A percentile compares a stretch with the other conserved stretches of the same genome.
Conservation (phyloP, 2,329 filamentous ascomycete species). For the Macroventuria anomochaeta region DNA sequence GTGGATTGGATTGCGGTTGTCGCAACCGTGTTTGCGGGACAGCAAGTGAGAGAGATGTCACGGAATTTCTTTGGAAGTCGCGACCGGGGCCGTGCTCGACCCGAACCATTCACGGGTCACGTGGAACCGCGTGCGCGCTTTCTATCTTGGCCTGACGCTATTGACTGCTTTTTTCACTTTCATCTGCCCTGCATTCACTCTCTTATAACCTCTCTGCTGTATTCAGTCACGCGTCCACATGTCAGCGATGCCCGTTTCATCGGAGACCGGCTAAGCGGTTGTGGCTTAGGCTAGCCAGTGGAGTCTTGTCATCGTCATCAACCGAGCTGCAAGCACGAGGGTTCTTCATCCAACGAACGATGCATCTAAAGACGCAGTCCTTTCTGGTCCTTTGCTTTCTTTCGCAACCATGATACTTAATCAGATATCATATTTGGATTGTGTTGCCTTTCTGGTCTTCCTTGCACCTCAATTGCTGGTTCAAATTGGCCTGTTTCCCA, state of each 20-base stretch:
- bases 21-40: slow-evolving; percentile 16
- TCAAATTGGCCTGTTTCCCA: slow-evolving; percentile 68
- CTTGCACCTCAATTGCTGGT: slow-evolving; percentile 74
- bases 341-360: slow-evolving; percentile 3
- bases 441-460: slow-evolving; percentile 73
- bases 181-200: no score
- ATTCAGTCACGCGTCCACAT: background rate
- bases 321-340: slow-evolving; percentile 9
- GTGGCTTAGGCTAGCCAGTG: slow-evolving; percentile 24
- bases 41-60: slow-evolving; percentile 12
- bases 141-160: background rate
- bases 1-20: slow-evolving; percentile 7
- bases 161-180: background rate
- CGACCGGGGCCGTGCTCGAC: slow-evolving; percentile 11
- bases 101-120: background rate
- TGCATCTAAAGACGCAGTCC: background rate
- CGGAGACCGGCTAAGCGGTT: slow-evolving; percentile 20
- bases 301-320: slow-evolving; percentile 22
- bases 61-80: slow-evolving; percentile 16
- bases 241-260: background rate
- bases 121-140: slow-evolving; percentile 7
- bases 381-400: background rate
- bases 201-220: no score
- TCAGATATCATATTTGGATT: slow-evolving; percentile 78
- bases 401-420: slow-evolving; percentile 69